These are phyloP conservation scores for Macadamia integrifolia DNA, from an alignment of 164 flowering plant species.

Conservation along the genomic window DNA sequence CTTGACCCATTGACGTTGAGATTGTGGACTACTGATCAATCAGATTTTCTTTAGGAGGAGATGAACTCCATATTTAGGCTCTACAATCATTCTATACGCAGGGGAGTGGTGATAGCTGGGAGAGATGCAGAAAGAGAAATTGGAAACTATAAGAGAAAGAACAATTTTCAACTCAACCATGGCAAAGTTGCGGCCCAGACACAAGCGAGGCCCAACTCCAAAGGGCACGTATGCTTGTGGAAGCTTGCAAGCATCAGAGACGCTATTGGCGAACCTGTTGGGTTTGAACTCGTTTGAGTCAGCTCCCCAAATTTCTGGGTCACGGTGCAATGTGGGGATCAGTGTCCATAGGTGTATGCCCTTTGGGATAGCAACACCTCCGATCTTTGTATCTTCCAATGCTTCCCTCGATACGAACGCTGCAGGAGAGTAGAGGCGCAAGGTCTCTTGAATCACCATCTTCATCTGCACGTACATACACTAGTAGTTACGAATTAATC, in stretches of 20 bases:
- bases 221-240: slow-evolving; percentile 1
- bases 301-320: background rate
- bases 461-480: slow-evolving; percentile 13
- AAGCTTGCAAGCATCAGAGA: background rate
- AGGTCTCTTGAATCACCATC: slow-evolving; percentile 33
- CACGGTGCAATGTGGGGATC: background rate
- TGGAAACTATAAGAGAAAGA: slow-evolving; percentile 10
- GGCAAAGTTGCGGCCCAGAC: slow-evolving; percentile 16
- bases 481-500: no score
- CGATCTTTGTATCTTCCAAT: slow-evolving; percentile 13
- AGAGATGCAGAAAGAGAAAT: slow-evolving; percentile 9
- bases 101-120: slow-evolving; percentile 5
- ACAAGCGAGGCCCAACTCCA: slow-evolving; percentile 11
- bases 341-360: background rate
- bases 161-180: slow-evolving; percentile 10
- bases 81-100: background rate
- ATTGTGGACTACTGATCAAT: no score
- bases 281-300: background rate
- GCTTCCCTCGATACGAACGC: slow-evolving; percentile 13
- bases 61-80: background rate
- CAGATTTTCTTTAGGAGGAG: background rate
- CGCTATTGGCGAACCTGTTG: background rate
- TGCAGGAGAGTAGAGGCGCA: slow-evolving; percentile 28
- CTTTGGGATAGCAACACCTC: slow-evolving; percentile 16
- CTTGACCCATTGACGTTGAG: no score